Evolutionary conservation across 345 rosid species (phyloP), one percentile per base, ranked within the genome.

Genomic region (Adansonia digitata): DNA sequence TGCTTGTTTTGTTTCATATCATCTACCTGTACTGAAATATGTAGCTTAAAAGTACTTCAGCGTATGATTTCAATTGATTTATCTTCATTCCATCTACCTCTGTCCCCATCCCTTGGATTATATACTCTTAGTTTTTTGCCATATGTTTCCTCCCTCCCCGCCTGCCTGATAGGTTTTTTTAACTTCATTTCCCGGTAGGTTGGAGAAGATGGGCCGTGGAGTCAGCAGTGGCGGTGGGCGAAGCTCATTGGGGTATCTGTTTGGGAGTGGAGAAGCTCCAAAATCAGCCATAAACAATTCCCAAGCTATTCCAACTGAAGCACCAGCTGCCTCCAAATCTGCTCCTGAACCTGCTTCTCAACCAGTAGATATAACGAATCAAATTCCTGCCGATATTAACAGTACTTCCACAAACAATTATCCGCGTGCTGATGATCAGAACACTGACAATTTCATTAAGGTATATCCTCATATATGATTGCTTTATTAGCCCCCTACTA

Each of bases 181-280:
- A 46, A 15, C 39, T 68, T 46, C 22, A 12, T 68, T 45, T 45
- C 26, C 45, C 18, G 11, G 42, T 17, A 63, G 68, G 69, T 60
- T 66, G 26, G 69, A 77, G 62, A 74, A 62, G 42, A 92, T 92
- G 93, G 91, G 92, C 66, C 95, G 93, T 59, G 97, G 97, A 83
- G 86, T 84, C 60, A 90, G 97, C 72, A 74, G 83, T 40, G 97
- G 97, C 63, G 97, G 97, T 37, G 95, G 95, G 20, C 97, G 89
- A 86, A 92, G 97, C 77, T 92, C 97, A 42, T 76, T 92, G 78
- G 95, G 95, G 34, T 92, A 92, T 77, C 87, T 92, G 55, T 92
- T 92, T 73, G 92, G 97, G 2, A 75, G 57, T 39, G 93, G 89
- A 57, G 95, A 90, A 81, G 90, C 87, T 78, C 95, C 97, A 59